These are phyloP conservation scores for Pyrenopolyporus hunteri DNA, from an alignment of 495 filamentous ascomycete species.

Conservation along the genomic window DNA sequence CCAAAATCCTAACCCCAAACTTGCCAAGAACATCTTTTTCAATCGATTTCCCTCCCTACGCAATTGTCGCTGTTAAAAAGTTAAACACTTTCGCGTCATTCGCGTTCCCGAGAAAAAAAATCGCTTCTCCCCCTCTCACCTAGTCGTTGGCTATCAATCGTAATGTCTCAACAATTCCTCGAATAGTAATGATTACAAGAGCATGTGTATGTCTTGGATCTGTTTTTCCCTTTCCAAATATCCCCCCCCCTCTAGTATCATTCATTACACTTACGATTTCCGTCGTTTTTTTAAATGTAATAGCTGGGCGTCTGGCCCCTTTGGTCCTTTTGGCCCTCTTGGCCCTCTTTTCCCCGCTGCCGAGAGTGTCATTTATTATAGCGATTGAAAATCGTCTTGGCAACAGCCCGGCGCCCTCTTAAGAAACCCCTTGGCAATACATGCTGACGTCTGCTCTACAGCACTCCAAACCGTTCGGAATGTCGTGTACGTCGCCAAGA, in stretches of 20 bases:
- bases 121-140: conserved; percentile 17
- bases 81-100: conserved; percentile 22
- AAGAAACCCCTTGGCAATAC: conserved; percentile 2
- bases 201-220: conserved; percentile 45
- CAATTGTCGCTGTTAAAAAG: background rate
- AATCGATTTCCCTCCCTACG: conserved; percentile 31
- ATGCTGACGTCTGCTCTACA: conserved; percentile 41
- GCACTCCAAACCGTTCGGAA: conserved; percentile 46
- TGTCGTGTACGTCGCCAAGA: conserved; percentile 47
- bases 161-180: conserved; percentile 40
- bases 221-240: too few species aligned
- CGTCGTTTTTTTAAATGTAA: background rate
- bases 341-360: conserved; percentile 38
- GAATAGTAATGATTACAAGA: conserved; percentile 45
- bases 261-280: too few species aligned
- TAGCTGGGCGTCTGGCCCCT: conserved; percentile 2
- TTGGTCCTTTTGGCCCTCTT: conserved; percentile 21
- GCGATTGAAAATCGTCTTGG: conserved; percentile 41
- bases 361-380: conserved; percentile 35
- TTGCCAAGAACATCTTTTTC: conserved; percentile 47
- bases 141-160: conserved; percentile 24
- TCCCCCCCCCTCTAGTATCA: too few species aligned
- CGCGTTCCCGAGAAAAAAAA: conserved; percentile 10
- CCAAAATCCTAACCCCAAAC: conserved; percentile 40
- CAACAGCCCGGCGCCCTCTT: conserved; percentile 18